These are phyloP conservation scores for Physcia stellaris DNA, from an alignment of 495 filamentous ascomycete genomes.

Conservation along the genomic window DNA sequence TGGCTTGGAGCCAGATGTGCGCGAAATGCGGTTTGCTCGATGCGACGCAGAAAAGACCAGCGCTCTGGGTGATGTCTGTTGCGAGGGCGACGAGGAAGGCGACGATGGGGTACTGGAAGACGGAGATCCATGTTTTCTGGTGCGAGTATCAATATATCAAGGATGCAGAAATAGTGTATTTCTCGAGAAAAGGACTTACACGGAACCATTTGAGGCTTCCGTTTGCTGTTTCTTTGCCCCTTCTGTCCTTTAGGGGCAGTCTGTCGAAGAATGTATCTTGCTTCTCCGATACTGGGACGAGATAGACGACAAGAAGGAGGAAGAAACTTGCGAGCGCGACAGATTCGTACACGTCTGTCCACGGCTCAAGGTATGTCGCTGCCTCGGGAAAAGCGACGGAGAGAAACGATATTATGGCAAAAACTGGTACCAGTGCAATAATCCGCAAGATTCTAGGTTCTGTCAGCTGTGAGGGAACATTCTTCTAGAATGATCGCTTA, in stretches of 20 bases:
- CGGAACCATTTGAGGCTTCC: constrained; percentile 8
- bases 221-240: too few species aligned
- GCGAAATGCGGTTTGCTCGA: constrained; percentile 19
- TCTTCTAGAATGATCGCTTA: too few species aligned
- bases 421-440: too few species aligned
- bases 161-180: constrained; percentile 7
- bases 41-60: constrained; percentile 19
- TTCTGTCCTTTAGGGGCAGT: too few species aligned
- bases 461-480: too few species aligned
- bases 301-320: constrained; percentile 21
- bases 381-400: constrained; percentile 16
- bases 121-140: constrained; percentile 16
- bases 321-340: constrained; percentile 22
- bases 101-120: constrained; percentile 22
- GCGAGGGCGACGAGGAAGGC: constrained; percentile 17
- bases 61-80: constrained; percentile 20
- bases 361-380: constrained; percentile 20
- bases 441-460: too few species aligned
- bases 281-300: constrained; percentile 18
- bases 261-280: too few species aligned
- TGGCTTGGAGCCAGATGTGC: constrained; percentile 23
- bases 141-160: constrained; percentile 3
- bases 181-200: constrained; percentile 17
- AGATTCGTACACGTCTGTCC: constrained; percentile 19
- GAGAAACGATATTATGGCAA: constrained; percentile 19